Evolutionary conservation across 148 eudicot species (phyloP).

Genomic region (Chenopodium formosanum): DNA sequence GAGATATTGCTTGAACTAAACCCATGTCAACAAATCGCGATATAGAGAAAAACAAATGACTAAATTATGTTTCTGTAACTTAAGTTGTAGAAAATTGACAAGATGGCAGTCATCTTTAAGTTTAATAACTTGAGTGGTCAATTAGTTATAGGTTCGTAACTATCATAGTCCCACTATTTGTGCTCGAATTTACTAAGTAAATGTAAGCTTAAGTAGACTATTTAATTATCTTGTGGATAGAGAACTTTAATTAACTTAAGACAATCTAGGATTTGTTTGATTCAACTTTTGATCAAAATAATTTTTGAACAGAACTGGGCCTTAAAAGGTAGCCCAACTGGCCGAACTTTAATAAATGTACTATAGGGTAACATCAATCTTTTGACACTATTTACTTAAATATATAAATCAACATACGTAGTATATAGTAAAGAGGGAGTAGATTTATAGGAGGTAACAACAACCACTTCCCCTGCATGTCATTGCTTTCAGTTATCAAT

Average conservation of each 20-base stretch:
- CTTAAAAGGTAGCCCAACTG: too few relatives aligned
- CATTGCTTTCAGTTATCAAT: slow-evolving; percentile 4
- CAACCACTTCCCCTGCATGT: neutral
- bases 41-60: neutral
- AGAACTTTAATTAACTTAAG: neutral
- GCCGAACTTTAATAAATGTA: neutral
- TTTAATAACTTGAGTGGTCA: neutral
- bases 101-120: neutral
- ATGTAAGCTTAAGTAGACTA: neutral
- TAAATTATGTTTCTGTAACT: too few relatives aligned
- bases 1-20: neutral
- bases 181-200: neutral
- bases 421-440: neutral
- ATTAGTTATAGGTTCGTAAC: neutral
- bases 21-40: neutral
- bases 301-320: too few relatives aligned
- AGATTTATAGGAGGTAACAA: neutral
- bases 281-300: too few relatives aligned
- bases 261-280: neutral
- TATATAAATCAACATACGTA: neutral
- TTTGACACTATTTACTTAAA: neutral
- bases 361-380: neutral
- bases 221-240: neutral
- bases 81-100: too few relatives aligned
- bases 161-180: neutral